Evolutionary conservation across 2,329 filamentous ascomycete species (phyloP).

Genomic region (Tolypocladium endophyticum): DNA sequence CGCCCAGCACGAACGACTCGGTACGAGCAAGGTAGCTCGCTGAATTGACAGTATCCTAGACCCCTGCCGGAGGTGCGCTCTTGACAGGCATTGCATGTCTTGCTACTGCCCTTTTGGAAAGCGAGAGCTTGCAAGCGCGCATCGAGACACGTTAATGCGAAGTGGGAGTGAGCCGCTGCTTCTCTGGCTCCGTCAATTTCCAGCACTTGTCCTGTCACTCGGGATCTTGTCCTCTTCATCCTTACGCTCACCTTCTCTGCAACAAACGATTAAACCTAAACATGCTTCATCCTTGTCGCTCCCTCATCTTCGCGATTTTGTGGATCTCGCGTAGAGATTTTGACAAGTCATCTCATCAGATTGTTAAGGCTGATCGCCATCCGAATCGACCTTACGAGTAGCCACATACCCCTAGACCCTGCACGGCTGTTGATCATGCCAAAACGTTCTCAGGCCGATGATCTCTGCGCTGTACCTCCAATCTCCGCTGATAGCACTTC

Average conservation of each 20-base stretch:
- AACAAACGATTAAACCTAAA: background rate
- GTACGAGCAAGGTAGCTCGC: no score
- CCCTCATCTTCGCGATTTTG: background rate
- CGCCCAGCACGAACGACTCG: background rate
- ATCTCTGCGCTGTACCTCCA: slow-evolving; percentile 6
- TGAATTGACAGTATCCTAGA: background rate
- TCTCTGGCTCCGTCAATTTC: background rate
- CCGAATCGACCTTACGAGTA: background rate
- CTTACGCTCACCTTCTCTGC: no score
- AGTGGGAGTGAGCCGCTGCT: background rate
- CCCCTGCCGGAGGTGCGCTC: background rate
- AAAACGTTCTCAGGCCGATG: slow-evolving; percentile 1
- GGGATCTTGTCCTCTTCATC: background rate
- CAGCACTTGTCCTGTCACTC: background rate
- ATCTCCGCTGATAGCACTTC: background rate
- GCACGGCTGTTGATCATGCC: slow-evolving; percentile 4
- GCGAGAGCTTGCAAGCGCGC: background rate
- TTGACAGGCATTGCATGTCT: background rate
- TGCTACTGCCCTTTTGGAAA: no score
- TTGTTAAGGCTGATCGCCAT: background rate
- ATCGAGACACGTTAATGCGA: background rate
- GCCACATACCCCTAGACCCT: background rate
- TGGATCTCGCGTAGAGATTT: background rate
- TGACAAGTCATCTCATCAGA: background rate
- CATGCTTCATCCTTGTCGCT: background rate